Evolutionary conservation across 2,329 filamentous ascomycete genomes (phyloP).

Genomic region (Orbilia quercus): DNA sequence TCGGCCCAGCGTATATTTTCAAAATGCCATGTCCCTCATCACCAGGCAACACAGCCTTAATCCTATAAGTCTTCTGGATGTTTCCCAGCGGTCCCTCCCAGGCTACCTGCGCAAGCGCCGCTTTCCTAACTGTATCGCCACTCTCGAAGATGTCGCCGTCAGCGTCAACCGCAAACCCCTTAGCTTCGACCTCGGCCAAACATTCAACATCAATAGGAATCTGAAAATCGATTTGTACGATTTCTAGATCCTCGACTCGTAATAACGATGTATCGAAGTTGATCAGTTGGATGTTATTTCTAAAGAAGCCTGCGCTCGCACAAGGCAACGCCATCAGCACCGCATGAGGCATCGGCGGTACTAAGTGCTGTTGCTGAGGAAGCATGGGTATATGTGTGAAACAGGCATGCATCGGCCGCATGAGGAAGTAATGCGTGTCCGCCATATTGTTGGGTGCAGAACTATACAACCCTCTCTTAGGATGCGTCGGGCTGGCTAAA

Average conservation of each 20-base stretch:
- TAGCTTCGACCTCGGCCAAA: conserved; percentile 89
- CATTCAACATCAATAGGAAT: conserved; percentile 92
- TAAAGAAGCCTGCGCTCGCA: conserved; percentile 88
- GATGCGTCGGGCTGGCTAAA: conserved; percentile 89
- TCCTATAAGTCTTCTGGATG: conserved; percentile 87
- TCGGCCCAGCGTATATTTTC: conserved; percentile 92
- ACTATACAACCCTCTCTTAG: conserved; percentile 80
- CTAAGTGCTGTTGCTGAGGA: conserved; percentile 90
- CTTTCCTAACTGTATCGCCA: conserved; percentile 85
- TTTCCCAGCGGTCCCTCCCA: conserved; percentile 72
- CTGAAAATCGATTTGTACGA: conserved; percentile 87
- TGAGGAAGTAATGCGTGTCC: conserved; percentile 93
- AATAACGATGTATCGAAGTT: conserved; percentile 91
- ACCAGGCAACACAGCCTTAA: conserved; percentile 90
- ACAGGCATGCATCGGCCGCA: conserved; percentile 86
- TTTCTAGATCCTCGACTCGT: conserved; percentile 89
- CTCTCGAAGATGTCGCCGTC: conserved; percentile 96
- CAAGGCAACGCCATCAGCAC: conserved; percentile 86
- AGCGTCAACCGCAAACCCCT: conserved; percentile 79
- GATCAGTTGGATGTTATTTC: conserved; percentile 79
- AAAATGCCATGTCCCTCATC: conserved; percentile 89
- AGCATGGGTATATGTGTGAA: conserved; percentile 94
- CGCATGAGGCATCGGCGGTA: conserved; percentile 85
- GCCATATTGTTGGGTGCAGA: conserved; percentile 75
- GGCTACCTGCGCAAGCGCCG: conserved; percentile 87